Conservation (phyloP, 352 stramenopile species). For the Blastocystis sp. region DNA sequence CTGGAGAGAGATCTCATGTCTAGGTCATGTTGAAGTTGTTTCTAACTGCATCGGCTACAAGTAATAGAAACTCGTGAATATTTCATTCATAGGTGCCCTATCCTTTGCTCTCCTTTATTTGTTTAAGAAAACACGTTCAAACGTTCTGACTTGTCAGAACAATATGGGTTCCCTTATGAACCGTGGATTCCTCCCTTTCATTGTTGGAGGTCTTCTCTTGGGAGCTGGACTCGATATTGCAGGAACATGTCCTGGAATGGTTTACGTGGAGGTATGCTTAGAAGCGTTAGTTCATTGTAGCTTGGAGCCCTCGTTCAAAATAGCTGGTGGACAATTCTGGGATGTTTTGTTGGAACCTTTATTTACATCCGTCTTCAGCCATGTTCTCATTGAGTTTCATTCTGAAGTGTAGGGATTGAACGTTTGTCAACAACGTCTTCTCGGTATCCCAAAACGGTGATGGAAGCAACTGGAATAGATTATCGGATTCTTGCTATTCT, state of each 20-base stretch:
- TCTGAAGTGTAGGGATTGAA: conserved; percentile 21
- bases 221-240: conserved; percentile 41
- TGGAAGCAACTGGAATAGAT: conserved; percentile 1
- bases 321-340: conserved; percentile 42
- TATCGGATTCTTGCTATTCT: conserved; percentile 11
- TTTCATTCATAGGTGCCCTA: conserved; percentile 50
- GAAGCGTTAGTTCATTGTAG: neutral
- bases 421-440: neutral
- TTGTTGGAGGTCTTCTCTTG: conserved; percentile 46
- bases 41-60: conserved; percentile 59
- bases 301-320: conserved; percentile 7
- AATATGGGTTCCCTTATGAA: conserved; percentile 54
- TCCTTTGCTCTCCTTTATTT: conserved; percentile 30
- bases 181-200: conserved; percentile 60
- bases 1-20: neutral
- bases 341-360: conserved; percentile 43
- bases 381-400: neutral
- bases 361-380: conserved; percentile 36
- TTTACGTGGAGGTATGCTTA: conserved; percentile 35
- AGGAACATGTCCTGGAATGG: conserved; percentile 61
- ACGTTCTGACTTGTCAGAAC: conserved; percentile 36
- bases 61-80: neutral
- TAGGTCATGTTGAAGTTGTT: conserved; percentile 66
- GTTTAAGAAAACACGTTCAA: conserved; percentile 58
- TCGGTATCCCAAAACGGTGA: neutral